Percentiles rank a stretch among this genome's conserved stretches.
phyloP scores from a whole-genome alignment of 208 protist species.

The Crithidia thermophila region DNA sequence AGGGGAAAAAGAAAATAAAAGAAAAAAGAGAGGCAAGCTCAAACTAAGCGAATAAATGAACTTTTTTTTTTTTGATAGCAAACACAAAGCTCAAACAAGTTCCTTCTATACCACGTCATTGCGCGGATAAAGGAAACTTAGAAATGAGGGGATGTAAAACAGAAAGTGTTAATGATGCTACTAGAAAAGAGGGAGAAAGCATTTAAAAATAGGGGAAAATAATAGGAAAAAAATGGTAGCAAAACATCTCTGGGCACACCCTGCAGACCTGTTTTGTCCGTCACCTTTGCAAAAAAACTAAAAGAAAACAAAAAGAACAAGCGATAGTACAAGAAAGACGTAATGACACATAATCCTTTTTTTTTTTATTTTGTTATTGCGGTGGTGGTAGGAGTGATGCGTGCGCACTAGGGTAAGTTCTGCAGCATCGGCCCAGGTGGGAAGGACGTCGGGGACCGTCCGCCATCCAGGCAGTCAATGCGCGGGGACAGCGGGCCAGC shows the following conservation, averaged over 20 bases:
- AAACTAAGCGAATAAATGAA: conserved; percentile 1
- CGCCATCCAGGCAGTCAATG: conserved; percentile 27
- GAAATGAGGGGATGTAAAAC: not conserved
- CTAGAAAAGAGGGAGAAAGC: not conserved
- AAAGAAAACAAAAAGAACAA: not conserved
- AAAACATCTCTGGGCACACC: not conserved
- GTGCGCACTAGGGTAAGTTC: not conserved
- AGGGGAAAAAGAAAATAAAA: not conserved
- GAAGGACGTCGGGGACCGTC: not conserved
- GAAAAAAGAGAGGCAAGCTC: not conserved
- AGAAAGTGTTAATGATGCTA: too few species aligned
- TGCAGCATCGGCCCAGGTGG: not conserved
- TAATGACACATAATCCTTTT: conserved; percentile 5
- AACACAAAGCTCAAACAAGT: not conserved
- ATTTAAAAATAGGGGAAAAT: conserved; percentile 4
- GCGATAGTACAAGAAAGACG: not conserved
- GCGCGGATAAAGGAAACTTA: not conserved
- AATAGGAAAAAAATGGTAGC: not conserved
- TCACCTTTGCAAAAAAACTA: too few species aligned
- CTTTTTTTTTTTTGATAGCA: too few species aligned
- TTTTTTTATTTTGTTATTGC: conserved; percentile 1
- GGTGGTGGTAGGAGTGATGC: not conserved
- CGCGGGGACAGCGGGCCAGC: conserved; percentile 30
- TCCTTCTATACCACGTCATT: not conserved
- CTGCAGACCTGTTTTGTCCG: not conserved